Conservation (phyloP, 176 grass and related monocot genomes). For the Zea luxurians region DNA sequence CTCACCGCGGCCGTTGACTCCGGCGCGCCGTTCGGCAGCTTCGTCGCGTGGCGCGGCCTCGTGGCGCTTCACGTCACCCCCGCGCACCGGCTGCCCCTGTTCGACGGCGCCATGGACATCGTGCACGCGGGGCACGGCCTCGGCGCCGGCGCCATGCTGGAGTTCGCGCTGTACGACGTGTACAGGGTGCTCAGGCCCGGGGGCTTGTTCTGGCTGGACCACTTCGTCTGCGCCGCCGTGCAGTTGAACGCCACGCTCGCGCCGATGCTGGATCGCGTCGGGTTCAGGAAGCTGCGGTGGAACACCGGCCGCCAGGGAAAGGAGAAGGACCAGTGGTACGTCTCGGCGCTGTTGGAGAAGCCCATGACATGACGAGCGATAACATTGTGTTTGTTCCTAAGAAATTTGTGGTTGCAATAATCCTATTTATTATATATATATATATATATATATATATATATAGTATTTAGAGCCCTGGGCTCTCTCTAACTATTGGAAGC, state of each 20-base stretch:
- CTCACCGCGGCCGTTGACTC: conserved; percentile 46
- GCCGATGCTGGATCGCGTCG: conserved; percentile 38
- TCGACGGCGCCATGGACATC: conserved; percentile 64
- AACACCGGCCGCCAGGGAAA: conserved; percentile 21
- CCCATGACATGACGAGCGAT: conserved; percentile 29
- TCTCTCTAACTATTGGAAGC: no score
- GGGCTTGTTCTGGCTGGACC: conserved; percentile 64
- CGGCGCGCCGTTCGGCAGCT: conserved; percentile 53
- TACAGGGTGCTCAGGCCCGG: conserved; percentile 73
- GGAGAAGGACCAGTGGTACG: conserved; percentile 51
- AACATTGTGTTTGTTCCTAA: background rate
- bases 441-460: no score
- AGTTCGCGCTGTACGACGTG: conserved; percentile 62
- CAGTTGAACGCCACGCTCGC: conserved; percentile 43
- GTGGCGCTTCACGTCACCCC: conserved; percentile 54
- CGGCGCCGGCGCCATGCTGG: conserved; percentile 48
- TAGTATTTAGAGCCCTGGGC: no score
- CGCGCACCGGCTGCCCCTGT: conserved; percentile 63
- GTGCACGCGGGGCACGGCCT: conserved; percentile 54
- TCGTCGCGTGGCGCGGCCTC: conserved; percentile 56
- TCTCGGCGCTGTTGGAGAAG: conserved; percentile 48
- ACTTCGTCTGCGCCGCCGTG: conserved; percentile 41
- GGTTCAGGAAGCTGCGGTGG: conserved; percentile 54
- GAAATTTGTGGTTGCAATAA: background rate
- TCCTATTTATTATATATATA: no score